These are phyloP conservation scores for Syzygium aqueum DNA, from an alignment of 345 rosid genomes.

Conservation along the genomic window DNA sequence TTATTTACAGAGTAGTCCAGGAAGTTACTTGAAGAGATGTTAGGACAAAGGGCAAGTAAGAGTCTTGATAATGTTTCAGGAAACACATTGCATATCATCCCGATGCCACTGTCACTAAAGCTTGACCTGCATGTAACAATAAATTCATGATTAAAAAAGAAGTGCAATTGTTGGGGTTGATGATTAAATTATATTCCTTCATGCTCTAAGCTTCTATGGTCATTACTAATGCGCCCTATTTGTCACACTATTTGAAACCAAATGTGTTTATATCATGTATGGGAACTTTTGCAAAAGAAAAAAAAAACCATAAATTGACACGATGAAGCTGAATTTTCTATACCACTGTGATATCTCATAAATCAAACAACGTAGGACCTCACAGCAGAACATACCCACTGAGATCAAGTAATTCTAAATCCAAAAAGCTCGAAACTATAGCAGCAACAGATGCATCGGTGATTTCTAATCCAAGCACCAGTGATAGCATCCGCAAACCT, in stretches of 20 bases:
- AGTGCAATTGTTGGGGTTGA: not conserved
- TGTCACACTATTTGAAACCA: not conserved
- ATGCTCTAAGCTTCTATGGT: not conserved
- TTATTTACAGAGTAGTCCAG: conserved; percentile 7
- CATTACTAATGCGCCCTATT: not conserved
- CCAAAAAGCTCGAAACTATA: conserved; percentile 65
- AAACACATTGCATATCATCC: conserved; percentile 92
- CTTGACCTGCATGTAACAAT: conserved; percentile 57
- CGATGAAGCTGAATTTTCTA: not conserved
- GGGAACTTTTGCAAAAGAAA: not conserved
- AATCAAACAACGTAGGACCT: not conserved
- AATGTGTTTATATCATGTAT: not conserved
- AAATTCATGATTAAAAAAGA: not conserved
- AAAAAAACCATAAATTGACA: not conserved
- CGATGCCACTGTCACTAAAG: conserved; percentile 90
- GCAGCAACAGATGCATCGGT: conserved; percentile 95
- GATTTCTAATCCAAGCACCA: conserved; percentile 84
- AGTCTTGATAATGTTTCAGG: conserved; percentile 72
- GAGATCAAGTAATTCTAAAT: conserved; percentile 83
- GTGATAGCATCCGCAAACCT: conserved; percentile 85
- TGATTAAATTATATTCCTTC: not conserved
- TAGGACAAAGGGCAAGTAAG: conserved; percentile 91
- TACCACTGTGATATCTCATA: not conserved
- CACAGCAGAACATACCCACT: conserved; percentile 68
- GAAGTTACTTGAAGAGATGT: conserved; percentile 88